These are phyloP conservation scores for Aspergillus sp. DNA, from an alignment of 2,329 filamentous ascomycete genomes.

Conservation along the genomic window DNA sequence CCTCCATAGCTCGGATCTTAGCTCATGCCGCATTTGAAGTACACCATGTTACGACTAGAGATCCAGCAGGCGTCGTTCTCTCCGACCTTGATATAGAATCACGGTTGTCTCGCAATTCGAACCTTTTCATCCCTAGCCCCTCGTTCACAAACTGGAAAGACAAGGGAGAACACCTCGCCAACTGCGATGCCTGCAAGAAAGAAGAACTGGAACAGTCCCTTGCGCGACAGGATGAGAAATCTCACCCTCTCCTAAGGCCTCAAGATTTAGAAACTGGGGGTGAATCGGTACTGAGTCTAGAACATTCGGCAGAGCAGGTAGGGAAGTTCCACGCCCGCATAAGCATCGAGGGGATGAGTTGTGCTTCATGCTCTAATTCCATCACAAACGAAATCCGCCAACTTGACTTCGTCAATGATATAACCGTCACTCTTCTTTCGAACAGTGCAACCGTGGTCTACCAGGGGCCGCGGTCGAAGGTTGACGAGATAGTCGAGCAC, in stretches of 20 bases:
- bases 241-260: not conserved
- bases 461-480: slow-evolving; percentile 46
- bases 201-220: slow-evolving; percentile 32
- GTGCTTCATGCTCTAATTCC: slow-evolving; percentile 65
- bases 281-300: slow-evolving; percentile 2
- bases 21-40: slow-evolving; percentile 50
- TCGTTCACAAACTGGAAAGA: slow-evolving; percentile 22
- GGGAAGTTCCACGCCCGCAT: slow-evolving; percentile 33
- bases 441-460: slow-evolving; percentile 67
- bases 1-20: slow-evolving; percentile 38
- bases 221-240: slow-evolving; percentile 6
- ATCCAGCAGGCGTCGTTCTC: slow-evolving; percentile 30
- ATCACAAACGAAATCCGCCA: slow-evolving; percentile 62
- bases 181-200: slow-evolving; percentile 51
- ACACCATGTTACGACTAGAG: slow-evolving; percentile 43
- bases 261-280: not conserved
- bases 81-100: slow-evolving; percentile 37
- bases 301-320: not conserved
- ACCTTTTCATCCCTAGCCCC: slow-evolving; percentile 21
- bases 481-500: slow-evolving; percentile 47
- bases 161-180: slow-evolving; percentile 47
- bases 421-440: slow-evolving; percentile 64
- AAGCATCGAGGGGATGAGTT: slow-evolving; percentile 71
- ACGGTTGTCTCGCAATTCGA: slow-evolving; percentile 30
- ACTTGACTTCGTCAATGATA: slow-evolving; percentile 58